Percentiles rank a stretch among this genome's conserved stretches.
Evolutionary conservation across 305 asterid species (phyloP).

Genomic region (Ruellia speciosa): DNA sequence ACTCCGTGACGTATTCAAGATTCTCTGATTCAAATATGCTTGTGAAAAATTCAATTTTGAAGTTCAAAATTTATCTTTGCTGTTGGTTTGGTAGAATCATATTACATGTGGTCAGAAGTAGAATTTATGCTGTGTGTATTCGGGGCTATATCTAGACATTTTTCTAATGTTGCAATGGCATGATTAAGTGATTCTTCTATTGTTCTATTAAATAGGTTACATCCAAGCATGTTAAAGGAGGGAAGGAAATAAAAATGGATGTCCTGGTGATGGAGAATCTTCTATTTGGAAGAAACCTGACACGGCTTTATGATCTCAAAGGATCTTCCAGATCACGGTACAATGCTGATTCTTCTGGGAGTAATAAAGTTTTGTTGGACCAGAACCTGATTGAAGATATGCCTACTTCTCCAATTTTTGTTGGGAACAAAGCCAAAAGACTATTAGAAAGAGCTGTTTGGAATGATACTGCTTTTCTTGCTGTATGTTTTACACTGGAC

Average conservation of each 20-base stretch:
- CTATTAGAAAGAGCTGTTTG: constrained; percentile 77
- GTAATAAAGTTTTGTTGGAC: constrained; percentile 68
- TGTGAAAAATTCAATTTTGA: no score
- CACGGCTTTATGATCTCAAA: constrained; percentile 77
- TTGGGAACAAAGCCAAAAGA: constrained; percentile 69
- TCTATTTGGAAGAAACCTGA: constrained; percentile 57
- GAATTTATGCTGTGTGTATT: no score
- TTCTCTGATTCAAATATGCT: no score
- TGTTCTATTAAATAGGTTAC: constrained; percentile 40
- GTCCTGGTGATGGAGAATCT: constrained; percentile 83
- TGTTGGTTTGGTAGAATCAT: no score
- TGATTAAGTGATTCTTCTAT: constrained; percentile 15
- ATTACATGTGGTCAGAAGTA: no score
- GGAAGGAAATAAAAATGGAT: constrained; percentile 75
- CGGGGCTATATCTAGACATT: neutral
- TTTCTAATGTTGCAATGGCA: neutral
- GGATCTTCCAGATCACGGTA: constrained; percentile 75
- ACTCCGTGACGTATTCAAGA: no score
- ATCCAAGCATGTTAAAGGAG: constrained; percentile 62
- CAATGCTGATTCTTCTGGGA: constrained; percentile 71
- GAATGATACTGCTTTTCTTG: constrained; percentile 84
- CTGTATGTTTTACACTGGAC: constrained; percentile 38
- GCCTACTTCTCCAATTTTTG: constrained; percentile 87
- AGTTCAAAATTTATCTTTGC: no score
- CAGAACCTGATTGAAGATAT: constrained; percentile 85